phyloP scores from a whole-genome alignment of 106 monocot genomes.

The Dendrobium catenatum region DNA sequence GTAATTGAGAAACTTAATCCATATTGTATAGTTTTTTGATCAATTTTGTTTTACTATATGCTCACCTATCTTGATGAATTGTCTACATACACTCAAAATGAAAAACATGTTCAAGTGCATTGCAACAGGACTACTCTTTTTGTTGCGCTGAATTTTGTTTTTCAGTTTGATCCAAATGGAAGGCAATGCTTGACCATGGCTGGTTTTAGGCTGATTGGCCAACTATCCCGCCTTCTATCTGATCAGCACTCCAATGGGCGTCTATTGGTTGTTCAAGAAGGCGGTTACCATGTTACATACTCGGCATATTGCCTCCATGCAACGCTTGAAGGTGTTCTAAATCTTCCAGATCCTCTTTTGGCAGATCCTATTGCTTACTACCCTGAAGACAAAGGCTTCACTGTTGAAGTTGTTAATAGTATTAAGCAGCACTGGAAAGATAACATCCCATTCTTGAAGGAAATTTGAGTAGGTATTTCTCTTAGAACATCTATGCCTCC shows the following conservation, averaged over 20 bases:
- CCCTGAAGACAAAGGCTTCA: conserved; percentile 54
- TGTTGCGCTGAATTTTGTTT: neutral
- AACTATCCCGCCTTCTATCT: conserved; percentile 31
- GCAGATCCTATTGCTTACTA: conserved; percentile 72
- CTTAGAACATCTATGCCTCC: neutral
- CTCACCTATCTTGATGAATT: neutral
- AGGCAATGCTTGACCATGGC: conserved; percentile 89
- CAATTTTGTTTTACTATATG: neutral
- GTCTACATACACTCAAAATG: neutral
- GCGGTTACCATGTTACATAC: conserved; percentile 86
- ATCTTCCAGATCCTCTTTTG: conserved; percentile 43
- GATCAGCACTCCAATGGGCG: conserved; percentile 37
- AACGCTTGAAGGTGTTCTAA: conserved; percentile 72
- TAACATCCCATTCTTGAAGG: conserved; percentile 54
- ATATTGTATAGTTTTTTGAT: neutral
- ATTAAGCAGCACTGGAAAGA: conserved; percentile 65
- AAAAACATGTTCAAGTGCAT: neutral
- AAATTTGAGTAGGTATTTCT: conserved; percentile 11
- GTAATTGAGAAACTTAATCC: too few species aligned
- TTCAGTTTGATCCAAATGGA: conserved; percentile 97
- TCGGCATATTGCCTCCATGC: conserved; percentile 94
- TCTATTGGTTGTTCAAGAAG: conserved; percentile 77
- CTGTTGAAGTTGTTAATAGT: conserved; percentile 48
- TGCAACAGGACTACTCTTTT: neutral
- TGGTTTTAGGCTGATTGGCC: conserved; percentile 55